Conservation (phyloP, 129 eudicot genomes). For the Dittrichia graveolens region DNA sequence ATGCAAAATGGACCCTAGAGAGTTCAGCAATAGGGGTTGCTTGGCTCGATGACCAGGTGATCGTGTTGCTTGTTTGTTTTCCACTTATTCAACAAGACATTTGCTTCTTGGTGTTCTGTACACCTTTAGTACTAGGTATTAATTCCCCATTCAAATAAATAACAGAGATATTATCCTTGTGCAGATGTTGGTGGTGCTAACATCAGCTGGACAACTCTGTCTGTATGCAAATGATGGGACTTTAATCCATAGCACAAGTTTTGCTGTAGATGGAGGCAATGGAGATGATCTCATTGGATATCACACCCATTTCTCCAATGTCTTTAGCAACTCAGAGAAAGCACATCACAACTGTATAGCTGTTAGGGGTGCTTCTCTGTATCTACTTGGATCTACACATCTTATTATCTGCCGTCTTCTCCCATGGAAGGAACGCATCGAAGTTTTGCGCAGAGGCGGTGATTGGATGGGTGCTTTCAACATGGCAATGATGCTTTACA, state of each 20-base stretch:
- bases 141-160: slow-evolving; percentile 14
- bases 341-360: slow-evolving; percentile 91
- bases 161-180: slow-evolving; percentile 22
- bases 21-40: slow-evolving; percentile 83
- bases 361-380: slow-evolving; percentile 86
- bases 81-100: not conserved
- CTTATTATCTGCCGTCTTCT: slow-evolving; percentile 88
- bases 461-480: slow-evolving; percentile 98
- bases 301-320: slow-evolving; percentile 68
- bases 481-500: slow-evolving; percentile 87
- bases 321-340: slow-evolving; percentile 71
- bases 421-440: slow-evolving; percentile 98
- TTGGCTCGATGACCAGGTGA: slow-evolving; percentile 93
- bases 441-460: slow-evolving; percentile 89
- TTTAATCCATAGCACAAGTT: slow-evolving; percentile 80
- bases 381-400: slow-evolving; percentile 79
- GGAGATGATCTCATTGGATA: slow-evolving; percentile 68
- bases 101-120: slow-evolving; percentile 3
- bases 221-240: slow-evolving; percentile 86
- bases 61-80: slow-evolving; percentile 12
- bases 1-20: slow-evolving; percentile 73
- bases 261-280: slow-evolving; percentile 55
- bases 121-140: not conserved
- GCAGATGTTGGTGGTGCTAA: slow-evolving; percentile 90
- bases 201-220: slow-evolving; percentile 66